Evolutionary conservation across 345 rosid genomes (phyloP), one percentile per base, ranked within the genome.

Genomic region (Adansonia digitata): DNA sequence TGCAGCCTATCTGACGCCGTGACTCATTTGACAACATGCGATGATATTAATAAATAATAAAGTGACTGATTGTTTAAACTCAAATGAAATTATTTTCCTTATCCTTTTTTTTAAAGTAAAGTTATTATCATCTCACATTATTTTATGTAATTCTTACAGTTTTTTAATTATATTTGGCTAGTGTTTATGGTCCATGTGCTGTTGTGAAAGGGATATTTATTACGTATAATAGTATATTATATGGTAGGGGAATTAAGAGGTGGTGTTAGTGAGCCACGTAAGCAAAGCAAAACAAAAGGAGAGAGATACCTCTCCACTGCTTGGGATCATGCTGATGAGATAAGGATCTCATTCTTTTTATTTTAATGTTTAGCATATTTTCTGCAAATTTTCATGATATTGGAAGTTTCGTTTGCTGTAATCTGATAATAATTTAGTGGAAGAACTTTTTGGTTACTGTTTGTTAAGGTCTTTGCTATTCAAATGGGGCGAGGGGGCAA

Each of bases 401-500:
- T 45, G 24, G 20, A 31, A 46, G 40, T 68, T 46, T 14, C 39
- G 2, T 14, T 31, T 31, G 66, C 7, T 61, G 15, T n/a, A 18
- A 69, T 2, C n/a, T 59, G n/a, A 43, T 3, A 66, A n/a, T 37
- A 37, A 4, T 63, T n/a, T 14, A 24, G 18, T 43, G 14, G 43
- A 24, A 29, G 3, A 27, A 17, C 1, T 4, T 55, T 27, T 39
- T 51, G 34, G 62, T 55, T 75, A 53, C 45, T 73, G 72, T 70
- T 74, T 29, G 45, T 11, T 48, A 27, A 81, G 98, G 78, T 84
- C 48, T 78, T 59, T 86, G 93, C 88, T 87, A 77, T 74, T 79
- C 95, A 17, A 83, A 81, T 84, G 79, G 61, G 56, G 91, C 81
- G 68, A 80, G 80, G 82, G 81, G 79, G 84, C 84, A 86, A 77